Evolutionary conservation across 176 grass and related monocot species (phyloP), one percentile per base, ranked within the genome.

Genomic region (Pharus latifolius): DNA sequence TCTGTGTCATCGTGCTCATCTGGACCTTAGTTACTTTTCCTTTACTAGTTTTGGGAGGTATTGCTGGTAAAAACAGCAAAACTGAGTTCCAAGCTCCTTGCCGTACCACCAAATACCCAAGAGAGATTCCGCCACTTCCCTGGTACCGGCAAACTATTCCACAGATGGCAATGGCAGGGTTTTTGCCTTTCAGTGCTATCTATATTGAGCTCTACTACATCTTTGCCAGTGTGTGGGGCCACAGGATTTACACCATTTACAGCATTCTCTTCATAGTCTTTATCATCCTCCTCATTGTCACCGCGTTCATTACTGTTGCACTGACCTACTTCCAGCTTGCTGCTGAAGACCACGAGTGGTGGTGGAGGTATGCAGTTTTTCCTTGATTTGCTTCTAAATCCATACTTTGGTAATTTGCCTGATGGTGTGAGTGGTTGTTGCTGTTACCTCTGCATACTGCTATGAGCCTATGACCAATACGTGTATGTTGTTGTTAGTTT

Each of bases 161-260:
- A 1, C 93, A 97, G 87, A 97, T 92, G 93, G 93, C 93, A 31
- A 97, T 97, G 93, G 86, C 93, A 6, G 93, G 93, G 15, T 97
- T 97, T 84, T 82, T 97, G 33, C 93, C 93, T 57, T 97, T 97
- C 77, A 97, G 93, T 26, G 93, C 93, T 25, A 92, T 97, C 56
- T 97, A 97, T 52, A 97, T 97, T 8, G 93, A 97, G 61, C 89
- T 97, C 19, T 97, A 97, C 79, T 97, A 97, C 78, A 97, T 97
- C 59, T 97, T 97, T 77, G 89, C 93, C 19, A 97, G 93, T 77
- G 93, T 97, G 50, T 97, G 93, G 93, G 93, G 93, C 59, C 93
- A 97, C 86, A 89, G 74, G 58, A 97, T 92, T 57, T 96, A 96
- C 73, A 97, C 86, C n/a, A 97, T 97, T 37, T 97, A 97, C 81